phyloP scores from a whole-genome alignment of 768 basidiomycete genomes.

The Pulveroboletus sp. region DNA sequence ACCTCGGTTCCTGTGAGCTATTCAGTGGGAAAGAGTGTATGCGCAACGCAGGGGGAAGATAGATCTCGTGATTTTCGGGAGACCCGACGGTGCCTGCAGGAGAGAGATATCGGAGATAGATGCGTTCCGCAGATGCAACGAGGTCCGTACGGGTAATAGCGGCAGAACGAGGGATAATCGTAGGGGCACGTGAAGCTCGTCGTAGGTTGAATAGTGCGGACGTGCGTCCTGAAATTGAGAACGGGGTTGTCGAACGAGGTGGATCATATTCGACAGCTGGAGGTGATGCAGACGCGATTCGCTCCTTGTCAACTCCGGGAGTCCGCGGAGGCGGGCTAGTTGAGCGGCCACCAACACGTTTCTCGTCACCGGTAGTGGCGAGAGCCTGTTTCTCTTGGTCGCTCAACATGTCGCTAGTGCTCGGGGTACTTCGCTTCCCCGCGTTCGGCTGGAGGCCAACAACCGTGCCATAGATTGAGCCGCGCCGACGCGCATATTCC shows the following conservation, averaged over 20 bases:
- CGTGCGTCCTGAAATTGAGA: slow-evolving; percentile 69
- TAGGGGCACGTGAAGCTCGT: slow-evolving; percentile 85
- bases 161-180: slow-evolving; percentile 85
- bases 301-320: slow-evolving; percentile 31
- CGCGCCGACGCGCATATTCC: slow-evolving; percentile 86
- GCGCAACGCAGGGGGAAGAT: slow-evolving; percentile 89
- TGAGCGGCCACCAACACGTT: slow-evolving; percentile 49
- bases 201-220: slow-evolving; percentile 71
- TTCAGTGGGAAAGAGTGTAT: slow-evolving; percentile 87
- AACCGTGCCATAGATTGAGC: slow-evolving; percentile 89
- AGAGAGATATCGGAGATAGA: slow-evolving; percentile 91
- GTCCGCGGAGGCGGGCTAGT: slow-evolving; percentile 54
- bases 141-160: slow-evolving; percentile 89
- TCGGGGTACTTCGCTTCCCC: slow-evolving; percentile 76
- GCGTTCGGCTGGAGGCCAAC: slow-evolving; percentile 63
- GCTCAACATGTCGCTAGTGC: slow-evolving; percentile 65
- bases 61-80: slow-evolving; percentile 94
- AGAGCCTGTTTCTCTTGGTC: slow-evolving; percentile 71
- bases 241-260: slow-evolving; percentile 73
- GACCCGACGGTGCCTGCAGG: slow-evolving; percentile 72
- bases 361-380: slow-evolving; percentile 41
- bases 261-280: slow-evolving; percentile 43
- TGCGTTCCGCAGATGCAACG: slow-evolving; percentile 91
- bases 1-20: slow-evolving; percentile 65
- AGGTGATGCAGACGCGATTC: slow-evolving; percentile 43